Percentiles rank a stretch among this genome's conserved stretches.
phyloP scores from a whole-genome alignment of 345 rosid genomes.

The Ricinus communis region DNA sequence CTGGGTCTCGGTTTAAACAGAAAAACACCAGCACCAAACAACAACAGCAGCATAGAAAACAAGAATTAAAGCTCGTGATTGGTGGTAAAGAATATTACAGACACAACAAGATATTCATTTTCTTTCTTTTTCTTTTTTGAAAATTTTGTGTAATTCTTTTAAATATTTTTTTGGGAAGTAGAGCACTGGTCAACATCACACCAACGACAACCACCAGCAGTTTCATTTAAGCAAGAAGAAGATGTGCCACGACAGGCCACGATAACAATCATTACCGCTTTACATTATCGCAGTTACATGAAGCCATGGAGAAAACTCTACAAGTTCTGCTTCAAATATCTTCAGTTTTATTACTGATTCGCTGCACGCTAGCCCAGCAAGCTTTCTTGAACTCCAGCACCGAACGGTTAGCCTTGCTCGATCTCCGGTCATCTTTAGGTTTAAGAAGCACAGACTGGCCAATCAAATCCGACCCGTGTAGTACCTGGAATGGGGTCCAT shows the following conservation, averaged over 20 bases:
- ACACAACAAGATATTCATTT: conserved; percentile 1
- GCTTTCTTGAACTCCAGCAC: conserved; percentile 23
- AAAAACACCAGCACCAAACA: neutral
- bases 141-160: conserved; percentile 1
- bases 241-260: conserved; percentile 8
- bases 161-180: neutral
- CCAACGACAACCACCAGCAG: conserved; percentile 1
- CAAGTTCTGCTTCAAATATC: neutral
- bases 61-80: conserved; percentile 44
- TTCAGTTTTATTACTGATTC: conserved; percentile 31
- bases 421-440: conserved; percentile 34
- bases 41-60: conserved; percentile 22
- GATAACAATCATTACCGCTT: conserved; percentile 1
- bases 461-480: conserved; percentile 22
- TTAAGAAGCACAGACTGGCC: conserved; percentile 29
- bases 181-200: conserved; percentile 15
- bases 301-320: conserved; percentile 28
- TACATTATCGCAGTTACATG: neutral
- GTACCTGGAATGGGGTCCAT: conserved; percentile 19
- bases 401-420: conserved; percentile 26
- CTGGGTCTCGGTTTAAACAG: conserved; percentile 15
- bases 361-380: conserved; percentile 34
- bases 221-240: neutral
- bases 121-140: conserved; percentile 1
- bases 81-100: conserved; percentile 38